Evolutionary conservation across 495 filamentous ascomycete genomes (phyloP).

Genomic region (Penicillium odoratum): DNA sequence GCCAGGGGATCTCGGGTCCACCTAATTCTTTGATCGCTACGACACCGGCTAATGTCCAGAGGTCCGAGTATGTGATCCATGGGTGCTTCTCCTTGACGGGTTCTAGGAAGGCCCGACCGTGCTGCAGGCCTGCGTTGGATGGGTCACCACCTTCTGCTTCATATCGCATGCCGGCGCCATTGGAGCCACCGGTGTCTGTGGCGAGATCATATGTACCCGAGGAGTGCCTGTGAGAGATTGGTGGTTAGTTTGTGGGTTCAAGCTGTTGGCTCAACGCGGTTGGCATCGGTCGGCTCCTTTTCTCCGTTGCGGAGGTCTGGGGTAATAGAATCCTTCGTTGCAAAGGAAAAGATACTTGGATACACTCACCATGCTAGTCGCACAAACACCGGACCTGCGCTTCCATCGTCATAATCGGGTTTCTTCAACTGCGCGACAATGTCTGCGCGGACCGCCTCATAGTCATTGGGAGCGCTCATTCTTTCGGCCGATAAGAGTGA

Average conservation of each 20-base stretch:
- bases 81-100: conserved; percentile 56
- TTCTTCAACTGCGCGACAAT: conserved; percentile 56
- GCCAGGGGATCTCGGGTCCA: conserved; percentile 55
- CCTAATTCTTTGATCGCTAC: conserved; percentile 59
- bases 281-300: conserved; percentile 2
- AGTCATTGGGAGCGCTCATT: conserved; percentile 47
- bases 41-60: conserved; percentile 62
- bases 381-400: conserved; percentile 61
- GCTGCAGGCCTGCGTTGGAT: conserved; percentile 62
- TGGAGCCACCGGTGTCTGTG: conserved; percentile 60
- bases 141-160: conserved; percentile 64
- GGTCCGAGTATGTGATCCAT: conserved; percentile 65
- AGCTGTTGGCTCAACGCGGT: background rate
- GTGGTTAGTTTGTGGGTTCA: conserved; percentile 11
- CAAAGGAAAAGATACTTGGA: background rate
- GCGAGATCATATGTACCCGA: conserved; percentile 59
- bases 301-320: conserved; percentile 6
- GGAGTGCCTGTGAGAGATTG: conserved; percentile 48
- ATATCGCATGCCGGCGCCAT: conserved; percentile 66
- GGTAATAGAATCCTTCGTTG: background rate
- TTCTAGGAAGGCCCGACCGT: conserved; percentile 62
- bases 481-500: conserved; percentile 35
- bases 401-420: conserved; percentile 63
- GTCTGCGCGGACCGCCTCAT: conserved; percentile 53
- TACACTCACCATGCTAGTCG: conserved; percentile 57